Evolutionary conservation across 140 eudicot species (phyloP), one percentile per base, ranked within the genome.

Genomic region (Stevia rebaudiana): DNA sequence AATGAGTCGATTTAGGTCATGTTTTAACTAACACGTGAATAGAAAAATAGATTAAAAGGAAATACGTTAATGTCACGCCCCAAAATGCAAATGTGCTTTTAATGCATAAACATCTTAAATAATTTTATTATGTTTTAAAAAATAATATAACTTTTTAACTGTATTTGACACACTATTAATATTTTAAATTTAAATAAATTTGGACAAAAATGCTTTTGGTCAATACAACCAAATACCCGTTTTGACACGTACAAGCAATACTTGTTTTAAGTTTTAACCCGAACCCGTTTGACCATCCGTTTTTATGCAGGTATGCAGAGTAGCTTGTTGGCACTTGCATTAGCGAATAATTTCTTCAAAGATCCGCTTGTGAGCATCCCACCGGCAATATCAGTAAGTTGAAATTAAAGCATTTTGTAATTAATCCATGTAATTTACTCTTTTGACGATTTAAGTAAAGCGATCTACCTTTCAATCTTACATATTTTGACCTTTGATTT

Each of bases 261-360:
- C 31, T 5, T 5, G 8, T 56, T 8, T 31, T 31, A 15, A 56
- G 8, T 56, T 8, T 31, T 31, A 15, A 56, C 63, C 13, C 3
- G 5, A 31, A 50, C 36, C 8, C 23, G 12, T 65, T 35, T 21
- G 23, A 13, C 16, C 30, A 46, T 2, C 16, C 35, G 39, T 66
- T 7, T 5, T 37, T 23, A 35, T 51, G 65, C 46, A 86, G 97
- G 97, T 21, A 90, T 90, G 97, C 97, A 90, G 69, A 90, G 97
- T 81, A 86, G 97, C 68, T 84, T 90, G 74, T 68, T 90, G 56
- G 97, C 94, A 33, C 94, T 90, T 52, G 95, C 97, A 62, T 87
- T 90, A 60, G 97, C 97, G 25, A 90, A 90, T 77, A 87, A 57
- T 39, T 90, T 90, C 50, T 90, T 90, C 60, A 71, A 84, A 72